Conservation (phyloP, 192 early-diverging fungal species). For the Backusella luteola region DNA sequence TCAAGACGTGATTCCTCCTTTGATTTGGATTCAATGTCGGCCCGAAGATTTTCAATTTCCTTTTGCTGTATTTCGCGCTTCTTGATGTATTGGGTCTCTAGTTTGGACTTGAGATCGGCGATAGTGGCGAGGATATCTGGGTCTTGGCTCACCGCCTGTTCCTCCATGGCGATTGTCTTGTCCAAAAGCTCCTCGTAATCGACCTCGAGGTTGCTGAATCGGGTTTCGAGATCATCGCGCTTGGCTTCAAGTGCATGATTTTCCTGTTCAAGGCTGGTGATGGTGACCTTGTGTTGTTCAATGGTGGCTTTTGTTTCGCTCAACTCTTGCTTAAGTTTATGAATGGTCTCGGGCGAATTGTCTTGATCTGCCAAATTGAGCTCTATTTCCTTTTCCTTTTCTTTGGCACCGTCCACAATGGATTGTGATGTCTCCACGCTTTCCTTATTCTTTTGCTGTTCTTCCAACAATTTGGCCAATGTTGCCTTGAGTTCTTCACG, state of each 20-base stretch:
- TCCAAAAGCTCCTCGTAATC: slow-evolving; percentile 85
- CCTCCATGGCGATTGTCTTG: slow-evolving; percentile 64
- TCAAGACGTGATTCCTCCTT: slow-evolving; percentile 65
- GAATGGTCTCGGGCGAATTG: slow-evolving; percentile 57
- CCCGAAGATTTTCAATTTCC: slow-evolving; percentile 73
- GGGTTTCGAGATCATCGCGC: slow-evolving; percentile 68
- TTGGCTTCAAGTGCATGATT: slow-evolving; percentile 54
- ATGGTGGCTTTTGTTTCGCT: slow-evolving; percentile 61
- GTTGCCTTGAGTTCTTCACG: slow-evolving; percentile 73
- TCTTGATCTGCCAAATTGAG: slow-evolving; percentile 44
- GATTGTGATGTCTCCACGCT: slow-evolving; percentile 76
- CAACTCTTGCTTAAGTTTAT: slow-evolving; percentile 63
- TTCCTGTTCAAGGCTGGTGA: slow-evolving; percentile 61
- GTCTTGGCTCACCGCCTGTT: slow-evolving; percentile 53
- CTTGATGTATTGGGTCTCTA: slow-evolving; percentile 82
- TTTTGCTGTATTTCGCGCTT: slow-evolving; percentile 75
- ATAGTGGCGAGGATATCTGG: slow-evolving; percentile 72
- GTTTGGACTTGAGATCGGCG: slow-evolving; percentile 79
- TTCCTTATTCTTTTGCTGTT: slow-evolving; percentile 76
- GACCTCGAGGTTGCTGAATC: slow-evolving; percentile 62
- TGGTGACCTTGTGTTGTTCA: slow-evolving; percentile 62
- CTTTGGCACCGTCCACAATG: slow-evolving; percentile 55
- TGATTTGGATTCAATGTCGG: slow-evolving; percentile 64
- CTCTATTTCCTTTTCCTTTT: slow-evolving; percentile 63
- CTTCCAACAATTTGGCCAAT: slow-evolving; percentile 52